Evolutionary conservation across 202 grass and related monocot species (phyloP).

Genomic region (Dendrocalamus latiflorus): DNA sequence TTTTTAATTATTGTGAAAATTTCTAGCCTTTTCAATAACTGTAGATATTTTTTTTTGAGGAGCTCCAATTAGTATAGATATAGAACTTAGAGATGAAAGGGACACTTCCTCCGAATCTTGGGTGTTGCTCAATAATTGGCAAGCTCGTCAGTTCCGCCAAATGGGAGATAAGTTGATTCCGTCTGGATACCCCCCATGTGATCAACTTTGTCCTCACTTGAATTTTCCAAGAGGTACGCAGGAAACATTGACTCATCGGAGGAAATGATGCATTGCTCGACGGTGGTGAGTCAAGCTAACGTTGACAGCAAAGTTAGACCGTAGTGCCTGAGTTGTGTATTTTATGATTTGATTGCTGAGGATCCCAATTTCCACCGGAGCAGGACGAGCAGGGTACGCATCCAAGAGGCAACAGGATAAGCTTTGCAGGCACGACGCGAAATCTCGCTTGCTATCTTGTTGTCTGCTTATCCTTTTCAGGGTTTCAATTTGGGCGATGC

Average conservation of each 20-base stretch:
- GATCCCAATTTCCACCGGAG: background rate
- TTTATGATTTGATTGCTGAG: background rate
- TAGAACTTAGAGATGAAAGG: too few relatives aligned
- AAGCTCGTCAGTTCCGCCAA: too few relatives aligned
- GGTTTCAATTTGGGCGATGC: constrained; percentile 29
- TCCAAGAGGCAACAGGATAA: background rate
- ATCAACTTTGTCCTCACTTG: constrained; percentile 11
- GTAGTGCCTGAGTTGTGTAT: background rate
- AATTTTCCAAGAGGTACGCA: background rate
- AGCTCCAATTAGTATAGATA: too few relatives aligned
- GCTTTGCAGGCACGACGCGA: background rate
- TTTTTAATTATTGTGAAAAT: too few relatives aligned
- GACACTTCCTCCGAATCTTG: too few relatives aligned
- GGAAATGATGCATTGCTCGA: background rate
- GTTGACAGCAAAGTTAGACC: constrained; percentile 19
- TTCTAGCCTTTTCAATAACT: too few relatives aligned
- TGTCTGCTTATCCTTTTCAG: background rate
- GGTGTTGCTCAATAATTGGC: too few relatives aligned
- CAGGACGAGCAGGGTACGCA: background rate
- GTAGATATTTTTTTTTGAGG: too few relatives aligned
- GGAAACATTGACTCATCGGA: background rate
- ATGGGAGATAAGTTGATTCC: too few relatives aligned
- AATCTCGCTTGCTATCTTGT: background rate
- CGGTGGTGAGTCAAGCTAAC: background rate
- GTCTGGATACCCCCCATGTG: too few relatives aligned